phyloP scores from a whole-genome alignment of 169 alveolate species.

The Ophryocystis elektroscirrha region DNA sequence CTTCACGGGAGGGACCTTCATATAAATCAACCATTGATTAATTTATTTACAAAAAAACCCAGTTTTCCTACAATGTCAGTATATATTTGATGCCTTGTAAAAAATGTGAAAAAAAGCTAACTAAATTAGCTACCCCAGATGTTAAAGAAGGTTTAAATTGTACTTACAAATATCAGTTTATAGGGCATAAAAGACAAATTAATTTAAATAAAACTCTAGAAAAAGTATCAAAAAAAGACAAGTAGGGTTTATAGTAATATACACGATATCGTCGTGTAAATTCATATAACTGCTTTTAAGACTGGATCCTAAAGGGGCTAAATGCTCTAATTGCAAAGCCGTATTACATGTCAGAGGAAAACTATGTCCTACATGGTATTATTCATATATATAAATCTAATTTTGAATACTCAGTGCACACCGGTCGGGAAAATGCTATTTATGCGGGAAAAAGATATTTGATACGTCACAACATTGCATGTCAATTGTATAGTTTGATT shows the following conservation, averaged over 20 bases:
- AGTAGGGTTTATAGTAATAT: conserved; percentile 1
- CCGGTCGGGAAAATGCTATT: conserved; percentile 15
- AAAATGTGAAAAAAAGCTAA: conserved; percentile 12
- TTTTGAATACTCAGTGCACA: conserved; percentile 17
- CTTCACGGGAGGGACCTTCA: conserved; percentile 15
- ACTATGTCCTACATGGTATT: conserved; percentile 19
- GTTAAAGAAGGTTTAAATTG: not conserved
- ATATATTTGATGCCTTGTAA: conserved; percentile 8
- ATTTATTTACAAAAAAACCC: no score
- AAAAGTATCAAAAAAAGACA: conserved; percentile 12
- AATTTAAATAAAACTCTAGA: conserved; percentile 18
- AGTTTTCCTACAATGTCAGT: no score
- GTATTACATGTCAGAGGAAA: conserved; percentile 17
- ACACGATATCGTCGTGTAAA: not conserved
- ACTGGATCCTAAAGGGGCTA: conserved; percentile 11
- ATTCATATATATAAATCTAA: not conserved
- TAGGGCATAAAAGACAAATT: conserved; percentile 15
- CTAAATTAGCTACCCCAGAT: conserved; percentile 17
- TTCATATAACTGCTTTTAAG: conserved; percentile 5
- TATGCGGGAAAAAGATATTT: conserved; percentile 21
- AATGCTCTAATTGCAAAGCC: conserved; percentile 14
- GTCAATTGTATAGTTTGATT: conserved; percentile 21
- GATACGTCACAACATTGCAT: conserved; percentile 16
- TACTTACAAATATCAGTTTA: no score
- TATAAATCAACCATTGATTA: no score